These are phyloP conservation scores for Fagus sylvatica DNA, from an alignment of 306 rosid species.

Conservation along the genomic window DNA sequence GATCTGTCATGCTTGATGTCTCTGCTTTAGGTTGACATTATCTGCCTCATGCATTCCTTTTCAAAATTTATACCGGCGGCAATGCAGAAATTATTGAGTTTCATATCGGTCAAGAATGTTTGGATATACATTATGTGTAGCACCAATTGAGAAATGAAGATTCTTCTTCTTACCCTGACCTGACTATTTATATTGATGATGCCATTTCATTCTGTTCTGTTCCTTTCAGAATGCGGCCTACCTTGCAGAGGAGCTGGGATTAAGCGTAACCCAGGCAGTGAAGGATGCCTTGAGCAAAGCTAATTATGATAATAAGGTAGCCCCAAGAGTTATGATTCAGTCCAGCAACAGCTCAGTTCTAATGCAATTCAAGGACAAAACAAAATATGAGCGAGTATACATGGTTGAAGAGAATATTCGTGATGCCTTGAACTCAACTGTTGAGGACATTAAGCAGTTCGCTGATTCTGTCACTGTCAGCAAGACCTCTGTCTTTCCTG, in stretches of 20 bases:
- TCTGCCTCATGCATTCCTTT: background rate
- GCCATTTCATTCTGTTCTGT: constrained; percentile 24
- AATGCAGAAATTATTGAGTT: background rate
- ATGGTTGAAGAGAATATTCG: constrained; percentile 54
- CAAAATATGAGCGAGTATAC: constrained; percentile 66
- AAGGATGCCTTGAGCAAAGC: constrained; percentile 55
- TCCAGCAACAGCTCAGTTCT: constrained; percentile 78
- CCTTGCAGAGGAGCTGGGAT: constrained; percentile 51
- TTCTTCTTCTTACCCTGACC: constrained; percentile 4
- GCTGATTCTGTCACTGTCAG: constrained; percentile 65
- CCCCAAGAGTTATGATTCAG: constrained; percentile 67
- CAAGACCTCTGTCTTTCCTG: constrained; percentile 60
- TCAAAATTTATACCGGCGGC: background rate
- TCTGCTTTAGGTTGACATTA: constrained; percentile 9
- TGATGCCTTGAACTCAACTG: constrained; percentile 42
- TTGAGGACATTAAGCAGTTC: constrained; percentile 59
- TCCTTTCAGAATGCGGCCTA: constrained; percentile 76
- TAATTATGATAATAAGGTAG: constrained; percentile 56
- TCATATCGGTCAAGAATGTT: constrained; percentile 11
- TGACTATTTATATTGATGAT: constrained; percentile 7
- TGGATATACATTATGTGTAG: background rate
- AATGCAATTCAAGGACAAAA: constrained; percentile 52
- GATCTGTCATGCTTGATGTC: background rate
- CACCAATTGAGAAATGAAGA: background rate
- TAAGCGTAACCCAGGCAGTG: constrained; percentile 62